Evolutionary conservation across 1,284 basidiomycete genomes (phyloP), one percentile per base, ranked within the genome.

Genomic region (Inonotus obliquus): DNA sequence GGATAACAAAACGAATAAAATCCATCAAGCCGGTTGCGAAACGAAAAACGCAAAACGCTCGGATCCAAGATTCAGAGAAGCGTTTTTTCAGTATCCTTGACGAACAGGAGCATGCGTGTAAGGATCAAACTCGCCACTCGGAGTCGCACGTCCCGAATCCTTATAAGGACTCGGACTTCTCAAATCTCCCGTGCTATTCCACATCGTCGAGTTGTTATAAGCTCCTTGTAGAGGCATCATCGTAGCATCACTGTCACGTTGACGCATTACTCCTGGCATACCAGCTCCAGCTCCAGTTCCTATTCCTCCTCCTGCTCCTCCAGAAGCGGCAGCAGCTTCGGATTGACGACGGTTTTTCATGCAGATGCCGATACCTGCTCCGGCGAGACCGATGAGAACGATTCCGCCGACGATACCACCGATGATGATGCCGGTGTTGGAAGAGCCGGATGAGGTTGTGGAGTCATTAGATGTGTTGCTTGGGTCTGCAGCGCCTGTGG

Each of bases 381-480:
- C 83, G 44, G 84, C 59, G 54, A 82, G 69, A 17, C 74, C 83
- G 44, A 85, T 66, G 1, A 75, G 70, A 2, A 75, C 82, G 44
- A 84, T 71, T 11, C 72, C 79, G 21, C 78, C 85, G n/a, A 83
- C 75, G 21, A 80, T 77, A 14, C 69, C 77, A 38, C 80, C 85
- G 27, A 85, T 72, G 54, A 85, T 81, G 1, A 74, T 65, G 1
- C 77, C 78, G 0, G 77, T 78, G 63, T 76, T 74, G 45, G 38
- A 45, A 17, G 62, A 63, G 49, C 49, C 25, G 32, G 53, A 54
- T 39, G 38, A 19, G 53, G 41, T 56, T 27, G 51, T 65, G 35
- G 52, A 54, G 54, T 52, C 67, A 51, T 64, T 69, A 0, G 61
- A 62, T 14, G 71, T 69, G 45, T 71, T 70, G 48, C 51, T 52